These are phyloP conservation scores for Glonium stellatum DNA, from an alignment of 495 filamentous ascomycete species.

Conservation along the genomic window DNA sequence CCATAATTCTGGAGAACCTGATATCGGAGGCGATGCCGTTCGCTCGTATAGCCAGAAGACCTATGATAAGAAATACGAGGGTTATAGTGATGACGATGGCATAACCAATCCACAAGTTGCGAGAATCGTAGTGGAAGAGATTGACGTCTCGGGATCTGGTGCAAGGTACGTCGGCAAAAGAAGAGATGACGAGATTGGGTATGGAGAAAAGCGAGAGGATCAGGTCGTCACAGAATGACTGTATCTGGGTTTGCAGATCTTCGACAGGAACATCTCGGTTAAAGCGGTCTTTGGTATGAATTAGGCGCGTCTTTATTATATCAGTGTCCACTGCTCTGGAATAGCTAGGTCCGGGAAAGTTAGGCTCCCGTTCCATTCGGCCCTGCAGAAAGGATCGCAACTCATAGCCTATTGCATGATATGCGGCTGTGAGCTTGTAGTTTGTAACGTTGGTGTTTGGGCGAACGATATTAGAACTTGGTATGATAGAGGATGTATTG, in stretches of 20 bases:
- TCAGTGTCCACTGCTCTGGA: constrained; percentile 14
- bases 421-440: constrained; percentile 32
- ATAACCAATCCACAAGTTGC: constrained; percentile 36
- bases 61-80: constrained; percentile 15
- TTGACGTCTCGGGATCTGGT: constrained; percentile 24
- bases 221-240: constrained; percentile 33
- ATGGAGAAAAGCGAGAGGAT: constrained; percentile 35
- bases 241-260: constrained; percentile 21
- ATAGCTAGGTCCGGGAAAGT: constrained; percentile 15
- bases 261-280: constrained; percentile 13
- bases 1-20: constrained; percentile 20
- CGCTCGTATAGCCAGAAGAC: constrained; percentile 10
- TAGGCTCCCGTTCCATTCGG: constrained; percentile 21
- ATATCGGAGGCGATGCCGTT: constrained; percentile 19
- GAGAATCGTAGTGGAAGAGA: constrained; percentile 29
- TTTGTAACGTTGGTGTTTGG: constrained; percentile 5
- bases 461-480: constrained; percentile 4
- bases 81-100: constrained; percentile 29
- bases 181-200: constrained; percentile 31
- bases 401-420: constrained; percentile 29
- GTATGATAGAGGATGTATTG: constrained; percentile 6
- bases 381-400: constrained; percentile 29
- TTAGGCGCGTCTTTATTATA: constrained; percentile 31
- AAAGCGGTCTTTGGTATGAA: constrained; percentile 11
- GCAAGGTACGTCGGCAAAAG: constrained; percentile 15